A percentile compares a stretch with the other conserved stretches of the same genome.
These are phyloP conservation scores for Pseudogymnoascus sp. DNA, from an alignment of 2,329 filamentous ascomycete species.

Conservation along the genomic window DNA sequence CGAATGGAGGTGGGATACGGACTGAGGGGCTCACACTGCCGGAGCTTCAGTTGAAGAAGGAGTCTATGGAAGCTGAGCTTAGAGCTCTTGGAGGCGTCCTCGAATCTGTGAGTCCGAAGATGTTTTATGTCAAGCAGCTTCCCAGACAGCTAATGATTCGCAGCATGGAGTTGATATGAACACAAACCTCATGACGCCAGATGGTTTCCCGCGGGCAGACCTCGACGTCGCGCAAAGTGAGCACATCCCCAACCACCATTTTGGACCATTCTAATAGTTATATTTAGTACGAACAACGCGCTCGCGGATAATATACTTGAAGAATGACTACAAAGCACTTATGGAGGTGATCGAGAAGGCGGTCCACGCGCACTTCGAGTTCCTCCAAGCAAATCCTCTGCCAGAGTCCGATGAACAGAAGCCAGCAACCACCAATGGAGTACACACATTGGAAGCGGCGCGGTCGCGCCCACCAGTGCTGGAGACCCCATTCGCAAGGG, in stretches of 20 bases:
- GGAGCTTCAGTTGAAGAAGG: slow-evolving; percentile 79
- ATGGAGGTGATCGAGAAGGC: slow-evolving; percentile 79
- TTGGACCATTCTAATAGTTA: not conserved
- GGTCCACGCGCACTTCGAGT: slow-evolving; percentile 86
- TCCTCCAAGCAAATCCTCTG: slow-evolving; percentile 46
- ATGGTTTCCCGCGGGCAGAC: slow-evolving; percentile 88
- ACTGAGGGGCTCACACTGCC: slow-evolving; percentile 60
- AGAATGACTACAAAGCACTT: slow-evolving; percentile 87
- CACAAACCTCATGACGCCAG: slow-evolving; percentile 75
- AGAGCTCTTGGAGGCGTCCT: slow-evolving; percentile 77
- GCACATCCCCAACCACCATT: slow-evolving; percentile 19
- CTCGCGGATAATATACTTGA: slow-evolving; percentile 78
- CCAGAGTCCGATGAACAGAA: slow-evolving; percentile 22
- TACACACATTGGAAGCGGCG: slow-evolving; percentile 30
- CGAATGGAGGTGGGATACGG: slow-evolving; percentile 53
- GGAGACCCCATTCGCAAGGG: slow-evolving; percentile 73
- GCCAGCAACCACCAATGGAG: slow-evolving; percentile 19
- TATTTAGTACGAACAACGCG: slow-evolving; percentile 82
- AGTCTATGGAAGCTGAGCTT: slow-evolving; percentile 78
- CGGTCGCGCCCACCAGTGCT: slow-evolving; percentile 29
- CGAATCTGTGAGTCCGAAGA: slow-evolving; percentile 61
- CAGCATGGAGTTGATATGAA: slow-evolving; percentile 93
- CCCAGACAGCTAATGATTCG: slow-evolving; percentile 13
- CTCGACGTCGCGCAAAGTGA: slow-evolving; percentile 91
- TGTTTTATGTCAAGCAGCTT: not conserved